A percentile compares a stretch with the other conserved stretches of the same genome.
These are phyloP conservation scores for Ceratopteris richardii DNA, from an alignment of 75 land plant genomes.

Conservation along the genomic window DNA sequence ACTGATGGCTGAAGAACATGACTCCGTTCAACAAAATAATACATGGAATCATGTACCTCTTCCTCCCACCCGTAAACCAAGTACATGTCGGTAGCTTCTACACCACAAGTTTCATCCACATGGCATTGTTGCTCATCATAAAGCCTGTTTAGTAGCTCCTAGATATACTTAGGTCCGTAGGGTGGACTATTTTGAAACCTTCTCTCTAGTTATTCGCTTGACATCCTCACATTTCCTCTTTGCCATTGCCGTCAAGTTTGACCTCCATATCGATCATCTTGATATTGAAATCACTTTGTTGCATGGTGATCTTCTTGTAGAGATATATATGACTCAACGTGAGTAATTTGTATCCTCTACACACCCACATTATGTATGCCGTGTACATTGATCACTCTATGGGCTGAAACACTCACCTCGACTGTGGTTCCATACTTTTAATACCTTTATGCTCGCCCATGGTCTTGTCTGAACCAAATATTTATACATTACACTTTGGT, in stretches of 20 bases:
- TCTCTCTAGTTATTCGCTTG: slow-evolving; percentile 11
- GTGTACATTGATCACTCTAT: neutral
- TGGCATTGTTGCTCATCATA: too few species aligned
- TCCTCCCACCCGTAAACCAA: too few species aligned
- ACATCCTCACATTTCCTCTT: slow-evolving; percentile 8
- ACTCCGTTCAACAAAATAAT: too few species aligned
- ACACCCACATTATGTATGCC: neutral
- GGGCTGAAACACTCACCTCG: neutral
- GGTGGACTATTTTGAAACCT: slow-evolving; percentile 13
- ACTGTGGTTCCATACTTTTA: neutral
- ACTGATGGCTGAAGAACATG: too few species aligned
- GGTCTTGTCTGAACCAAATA: neutral
- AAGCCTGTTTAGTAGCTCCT: too few species aligned
- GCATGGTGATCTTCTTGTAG: slow-evolving; percentile 5
- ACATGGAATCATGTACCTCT: too few species aligned
- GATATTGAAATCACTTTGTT: slow-evolving; percentile 13
- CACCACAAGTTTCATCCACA: neutral
- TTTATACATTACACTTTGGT: neutral
- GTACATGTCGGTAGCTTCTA: neutral
- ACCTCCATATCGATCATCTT: slow-evolving; percentile 16
- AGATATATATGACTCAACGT: slow-evolving; percentile 15
- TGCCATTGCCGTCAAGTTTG: slow-evolving; percentile 16
- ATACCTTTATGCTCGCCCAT: neutral
- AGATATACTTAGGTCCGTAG: neutral
- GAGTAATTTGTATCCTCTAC: neutral